Base-by-base conservation (phyloP, 2,329 filamentous ascomycete species). In the Nigrospora oryzae region DNA sequence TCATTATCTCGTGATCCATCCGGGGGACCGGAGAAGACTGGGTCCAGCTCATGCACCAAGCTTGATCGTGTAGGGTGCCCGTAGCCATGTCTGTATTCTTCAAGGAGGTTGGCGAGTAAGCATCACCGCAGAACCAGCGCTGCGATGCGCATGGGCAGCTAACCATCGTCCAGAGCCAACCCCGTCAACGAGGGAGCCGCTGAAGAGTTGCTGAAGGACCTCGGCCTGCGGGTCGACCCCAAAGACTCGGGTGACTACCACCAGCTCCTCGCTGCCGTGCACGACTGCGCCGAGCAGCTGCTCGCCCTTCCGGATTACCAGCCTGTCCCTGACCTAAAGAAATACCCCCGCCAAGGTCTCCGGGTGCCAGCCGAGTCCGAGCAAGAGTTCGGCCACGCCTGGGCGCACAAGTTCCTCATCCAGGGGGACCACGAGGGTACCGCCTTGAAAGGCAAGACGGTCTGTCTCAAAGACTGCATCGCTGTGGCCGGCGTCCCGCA, bases 401-500 rank as follows among this genome's bases (percentile, higher is more conserved):
- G 73, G 73, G 71, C 71, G 1, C 71, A 75, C 51, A 69, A 63
- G 35, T 74, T 74, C 38, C 57, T 65, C 4, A 74, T 77, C 37
- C 57, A 57, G 38, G 68, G 57, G 23, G 59, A 56, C 33, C 46
- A 44, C 5, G 53, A 47, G 15, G 46, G 33, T 7, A 42, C 36
- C 5, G 31, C 43, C 4, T 46, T 73, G n/a, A 59, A 49, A 42
- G 70, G 67, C 0, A 77, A 71, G 41, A 69, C 65, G 0, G 53
- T 77, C 3, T 73, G 70, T 46, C 48, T 79, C 13, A 79, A 79
- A 52, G 75, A 79, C 49, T 74, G 73, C 30, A 70, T 78, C 34
- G 68, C 71, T 4, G 73, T 79, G 1, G 73, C 73, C 2, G 70
- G 68, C 0, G 70, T 79, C 1, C 74, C 75, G 0, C 71, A 75